Evolutionary conservation across 192 early-diverging fungal genomes (phyloP).

Genomic region (Mortierella claussenii): DNA sequence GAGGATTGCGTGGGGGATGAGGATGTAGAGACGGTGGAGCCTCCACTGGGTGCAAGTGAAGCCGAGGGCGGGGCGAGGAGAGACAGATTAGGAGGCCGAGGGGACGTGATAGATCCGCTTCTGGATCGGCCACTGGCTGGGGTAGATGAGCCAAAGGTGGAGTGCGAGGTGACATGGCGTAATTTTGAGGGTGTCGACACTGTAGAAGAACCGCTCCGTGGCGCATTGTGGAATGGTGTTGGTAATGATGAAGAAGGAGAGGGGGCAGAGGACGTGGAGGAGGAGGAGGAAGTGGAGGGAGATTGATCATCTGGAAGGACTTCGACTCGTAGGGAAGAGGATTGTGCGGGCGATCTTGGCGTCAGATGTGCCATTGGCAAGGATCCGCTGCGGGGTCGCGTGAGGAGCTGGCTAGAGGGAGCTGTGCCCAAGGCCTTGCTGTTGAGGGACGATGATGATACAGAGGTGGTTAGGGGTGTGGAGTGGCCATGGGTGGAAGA

Average conservation of each 20-base stretch:
- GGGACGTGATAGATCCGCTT: conserved; percentile 50
- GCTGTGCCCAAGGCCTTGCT: conserved; percentile 6
- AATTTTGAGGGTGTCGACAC: conserved; percentile 32
- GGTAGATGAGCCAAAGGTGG: conserved; percentile 18
- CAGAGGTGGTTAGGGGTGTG: background rate
- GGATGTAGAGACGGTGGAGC: conserved; percentile 1
- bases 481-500: background rate
- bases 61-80: conserved; percentile 26
- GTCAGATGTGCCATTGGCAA: conserved; percentile 32
- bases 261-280: conserved; percentile 1
- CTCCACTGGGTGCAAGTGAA: conserved; percentile 1
- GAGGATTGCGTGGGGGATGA: conserved; percentile 11
- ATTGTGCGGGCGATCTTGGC: conserved; percentile 10
- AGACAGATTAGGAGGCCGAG: conserved; percentile 39
- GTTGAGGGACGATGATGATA: conserved; percentile 9
- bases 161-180: conserved; percentile 47
- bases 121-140: conserved; percentile 37
- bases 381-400: conserved; percentile 45
- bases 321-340: conserved; percentile 34
- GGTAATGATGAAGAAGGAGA: conserved; percentile 5
- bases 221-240: conserved; percentile 8
- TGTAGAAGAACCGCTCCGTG: conserved; percentile 18
- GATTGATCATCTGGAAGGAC: conserved; percentile 32
- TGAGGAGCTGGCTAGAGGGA: conserved; percentile 17
- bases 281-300: background rate